Evolutionary conservation across 2,329 filamentous ascomycete species (phyloP).

Genomic region (Aspergillus sp.): DNA sequence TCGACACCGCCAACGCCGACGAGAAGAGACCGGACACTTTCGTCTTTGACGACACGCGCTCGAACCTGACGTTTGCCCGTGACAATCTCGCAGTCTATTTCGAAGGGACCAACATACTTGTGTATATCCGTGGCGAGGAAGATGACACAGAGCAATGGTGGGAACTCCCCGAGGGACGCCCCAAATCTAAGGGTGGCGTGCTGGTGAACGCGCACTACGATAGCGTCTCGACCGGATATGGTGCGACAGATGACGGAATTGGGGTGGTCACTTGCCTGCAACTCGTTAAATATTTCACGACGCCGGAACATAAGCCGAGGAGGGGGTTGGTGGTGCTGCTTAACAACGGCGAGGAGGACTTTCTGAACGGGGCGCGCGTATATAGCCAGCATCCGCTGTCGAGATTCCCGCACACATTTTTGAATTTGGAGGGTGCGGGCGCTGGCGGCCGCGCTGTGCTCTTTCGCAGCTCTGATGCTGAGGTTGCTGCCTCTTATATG

Average conservation of each 20-base stretch:
- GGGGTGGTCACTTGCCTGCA: slow-evolving; percentile 85
- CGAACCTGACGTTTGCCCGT: slow-evolving; percentile 72
- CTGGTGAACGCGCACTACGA: slow-evolving; percentile 96
- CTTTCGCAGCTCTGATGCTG: slow-evolving; percentile 83
- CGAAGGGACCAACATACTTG: slow-evolving; percentile 86
- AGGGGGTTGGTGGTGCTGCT: slow-evolving; percentile 80
- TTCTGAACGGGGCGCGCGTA: slow-evolving; percentile 78
- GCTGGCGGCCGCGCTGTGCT: slow-evolving; percentile 84
- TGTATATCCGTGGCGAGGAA: slow-evolving; percentile 81
- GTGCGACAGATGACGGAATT: slow-evolving; percentile 91
- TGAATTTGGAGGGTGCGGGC: slow-evolving; percentile 93
- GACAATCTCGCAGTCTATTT: slow-evolving; percentile 68
- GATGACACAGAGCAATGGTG: slow-evolving; percentile 75
- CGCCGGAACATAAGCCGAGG: slow-evolving; percentile 67
- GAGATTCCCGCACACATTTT: slow-evolving; percentile 78
- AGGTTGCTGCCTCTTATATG: slow-evolving; percentile 78
- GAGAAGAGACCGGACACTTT: slow-evolving; percentile 43
- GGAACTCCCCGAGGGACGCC: slow-evolving; percentile 52
- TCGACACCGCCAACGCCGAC: slow-evolving; percentile 46
- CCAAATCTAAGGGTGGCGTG: slow-evolving; percentile 68
- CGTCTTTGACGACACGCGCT: slow-evolving; percentile 74
- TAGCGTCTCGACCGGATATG: slow-evolving; percentile 86
- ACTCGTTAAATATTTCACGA: slow-evolving; percentile 81
- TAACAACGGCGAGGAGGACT: slow-evolving; percentile 97
- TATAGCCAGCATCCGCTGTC: slow-evolving; percentile 82